A percentile compares a stretch with the other conserved stretches of the same genome.
Conservation (phyloP, 176 grass and related monocot species). For the Triticum dicoccoides region DNA sequence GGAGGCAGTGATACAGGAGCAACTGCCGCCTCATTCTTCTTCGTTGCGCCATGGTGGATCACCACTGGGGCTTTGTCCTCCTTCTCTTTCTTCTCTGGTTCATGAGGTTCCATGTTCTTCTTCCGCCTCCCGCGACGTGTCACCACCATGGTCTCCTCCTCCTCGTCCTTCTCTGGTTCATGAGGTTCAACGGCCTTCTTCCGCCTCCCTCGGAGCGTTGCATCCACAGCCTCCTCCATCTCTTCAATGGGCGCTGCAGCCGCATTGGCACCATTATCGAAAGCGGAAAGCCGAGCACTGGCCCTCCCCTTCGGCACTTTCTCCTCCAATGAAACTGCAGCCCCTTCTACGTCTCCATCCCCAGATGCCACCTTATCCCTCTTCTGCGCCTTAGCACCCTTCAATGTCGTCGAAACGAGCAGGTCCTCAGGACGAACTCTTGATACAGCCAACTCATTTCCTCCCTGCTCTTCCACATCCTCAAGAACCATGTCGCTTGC, state of each 20-base stretch:
- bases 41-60: slow-evolving; percentile 12
- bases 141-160: not conserved
- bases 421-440: not conserved
- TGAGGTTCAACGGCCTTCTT: not conserved
- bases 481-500: slow-evolving; percentile 7
- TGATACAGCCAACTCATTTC: not conserved
- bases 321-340: slow-evolving; percentile 5
- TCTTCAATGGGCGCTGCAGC: not conserved
- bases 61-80: not conserved
- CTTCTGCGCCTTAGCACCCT: slow-evolving; percentile 1
- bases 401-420: not conserved
- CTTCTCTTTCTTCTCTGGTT: not conserved
- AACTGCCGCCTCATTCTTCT: not conserved
- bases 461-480: not conserved
- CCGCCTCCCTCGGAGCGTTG: not conserved
- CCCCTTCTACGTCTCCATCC: slow-evolving; percentile 3
- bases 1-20: not conserved
- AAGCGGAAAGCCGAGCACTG: not conserved
- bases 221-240: not conserved
- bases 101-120: not conserved
- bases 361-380: not conserved
- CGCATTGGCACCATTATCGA: not conserved
- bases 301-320: not conserved
- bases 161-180: not conserved
- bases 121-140: not conserved